phyloP scores from a whole-genome alignment of 148 eudicot species.

The Chenopodium quinoa region DNA sequence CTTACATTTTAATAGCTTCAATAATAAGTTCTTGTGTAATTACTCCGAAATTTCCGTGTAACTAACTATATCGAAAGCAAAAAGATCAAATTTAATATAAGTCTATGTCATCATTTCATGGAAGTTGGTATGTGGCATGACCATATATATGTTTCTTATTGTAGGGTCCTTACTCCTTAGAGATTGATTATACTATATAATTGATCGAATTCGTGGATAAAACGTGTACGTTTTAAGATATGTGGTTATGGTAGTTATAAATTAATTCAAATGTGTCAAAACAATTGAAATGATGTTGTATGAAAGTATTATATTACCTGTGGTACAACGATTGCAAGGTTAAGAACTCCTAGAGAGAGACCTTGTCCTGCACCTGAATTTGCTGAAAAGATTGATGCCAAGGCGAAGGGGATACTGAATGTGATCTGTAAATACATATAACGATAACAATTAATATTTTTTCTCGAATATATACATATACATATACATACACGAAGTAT shows the following conservation, averaged over 20 bases:
- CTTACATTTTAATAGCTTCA: slow-evolving; percentile 6
- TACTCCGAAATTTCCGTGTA: slow-evolving; percentile 16
- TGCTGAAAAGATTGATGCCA: slow-evolving; percentile 64
- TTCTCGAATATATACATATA: not conserved
- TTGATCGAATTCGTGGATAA: not conserved
- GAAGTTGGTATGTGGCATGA: slow-evolving; percentile 4
- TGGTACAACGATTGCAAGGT: slow-evolving; percentile 67
- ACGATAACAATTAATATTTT: not conserved
- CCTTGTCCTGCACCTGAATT: slow-evolving; percentile 62
- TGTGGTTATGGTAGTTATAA: slow-evolving; percentile 6
- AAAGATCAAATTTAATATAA: slow-evolving; percentile 2
- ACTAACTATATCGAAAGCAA: slow-evolving; percentile 7
- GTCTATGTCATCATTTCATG: slow-evolving; percentile 24
- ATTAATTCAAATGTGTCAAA: not conserved
- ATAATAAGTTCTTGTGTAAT: slow-evolving; percentile 8
- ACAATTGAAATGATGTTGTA: not conserved
- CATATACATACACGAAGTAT: not conserved
- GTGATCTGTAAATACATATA: slow-evolving; percentile 37
- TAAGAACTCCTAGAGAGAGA: slow-evolving; percentile 64
- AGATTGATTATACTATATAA: not conserved
- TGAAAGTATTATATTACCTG: slow-evolving; percentile 34
- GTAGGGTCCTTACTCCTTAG: slow-evolving; percentile 16
- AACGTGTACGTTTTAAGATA: slow-evolving; percentile 12
- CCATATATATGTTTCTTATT: slow-evolving; percentile 13
- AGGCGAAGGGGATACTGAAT: slow-evolving; percentile 60